Evolutionary conservation across 1,139 yeast genomes (phyloP).

Genomic region (Yamadazyma friedrichii): DNA sequence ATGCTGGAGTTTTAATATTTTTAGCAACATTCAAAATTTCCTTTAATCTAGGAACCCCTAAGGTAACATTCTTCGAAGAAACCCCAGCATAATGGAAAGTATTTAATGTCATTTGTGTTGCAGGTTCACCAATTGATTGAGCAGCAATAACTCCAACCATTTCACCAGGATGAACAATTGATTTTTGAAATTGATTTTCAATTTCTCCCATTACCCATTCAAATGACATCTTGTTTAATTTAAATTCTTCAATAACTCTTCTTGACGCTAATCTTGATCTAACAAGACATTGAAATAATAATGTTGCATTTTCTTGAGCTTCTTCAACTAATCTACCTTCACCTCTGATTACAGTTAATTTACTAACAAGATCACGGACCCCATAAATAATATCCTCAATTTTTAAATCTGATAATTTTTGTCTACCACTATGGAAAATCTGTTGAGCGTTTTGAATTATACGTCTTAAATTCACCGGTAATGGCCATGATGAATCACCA

Average conservation of each 20-base stretch:
- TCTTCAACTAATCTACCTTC: constrained; percentile 68
- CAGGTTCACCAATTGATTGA: constrained; percentile 99
- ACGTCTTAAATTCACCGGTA: constrained; percentile 96
- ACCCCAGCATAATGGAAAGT: constrained; percentile 99
- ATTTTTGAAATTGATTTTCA: constrained; percentile 88
- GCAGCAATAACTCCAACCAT: constrained; percentile 99
- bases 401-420: constrained; percentile 86
- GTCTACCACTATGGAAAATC: constrained; percentile 89
- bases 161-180: constrained; percentile 97
- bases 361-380: constrained; percentile 68
- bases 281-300: constrained; percentile 84
- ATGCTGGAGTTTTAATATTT: constrained; percentile 97
- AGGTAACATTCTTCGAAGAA: constrained; percentile 96
- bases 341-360: constrained; percentile 81
- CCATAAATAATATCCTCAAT: constrained; percentile 75
- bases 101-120: constrained; percentile 98
- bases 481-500: constrained; percentile 96
- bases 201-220: constrained; percentile 96
- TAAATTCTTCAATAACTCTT: constrained; percentile 88
- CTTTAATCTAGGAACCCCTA: constrained; percentile 99
- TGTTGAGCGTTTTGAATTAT: constrained; percentile 96
- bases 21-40: constrained; percentile 98
- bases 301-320: constrained; percentile 91
- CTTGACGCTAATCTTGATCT: constrained; percentile 91
- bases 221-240: constrained; percentile 80